A percentile compares a stretch with the other conserved stretches of the same genome.
Conservation (phyloP, 2,329 filamentous ascomycete genomes). For the Sarocladium brachiariae region DNA sequence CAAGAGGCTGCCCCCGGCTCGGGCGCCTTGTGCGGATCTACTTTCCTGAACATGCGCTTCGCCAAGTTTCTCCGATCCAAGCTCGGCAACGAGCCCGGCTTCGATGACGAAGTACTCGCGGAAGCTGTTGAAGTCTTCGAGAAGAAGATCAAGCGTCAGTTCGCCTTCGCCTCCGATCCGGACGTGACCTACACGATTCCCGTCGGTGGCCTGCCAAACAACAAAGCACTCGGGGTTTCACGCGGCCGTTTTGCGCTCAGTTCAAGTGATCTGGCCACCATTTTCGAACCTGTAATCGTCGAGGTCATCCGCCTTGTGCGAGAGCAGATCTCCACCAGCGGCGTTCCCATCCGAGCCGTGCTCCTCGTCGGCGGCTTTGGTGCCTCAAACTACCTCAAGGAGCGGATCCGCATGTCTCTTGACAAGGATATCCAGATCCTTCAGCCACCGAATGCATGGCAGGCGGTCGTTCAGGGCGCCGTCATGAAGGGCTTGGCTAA, state of each 20-base stretch:
- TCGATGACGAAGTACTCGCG: conserved; percentile 31
- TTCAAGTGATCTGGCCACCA: conserved; percentile 30
- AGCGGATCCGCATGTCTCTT: conserved; percentile 29
- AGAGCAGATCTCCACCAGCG: conserved; percentile 32
- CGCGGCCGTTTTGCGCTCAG: conserved; percentile 30
- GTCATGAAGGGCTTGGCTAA: conserved; percentile 40
- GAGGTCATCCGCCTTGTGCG: conserved; percentile 36
- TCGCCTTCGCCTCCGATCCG: conserved; percentile 22
- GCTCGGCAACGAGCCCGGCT: conserved; percentile 31
- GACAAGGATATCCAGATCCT: conserved; percentile 31
- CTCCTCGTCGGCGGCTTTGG: conserved; percentile 41
- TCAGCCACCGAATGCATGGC: conserved; percentile 40
- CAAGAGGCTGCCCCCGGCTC: conserved; percentile 37
- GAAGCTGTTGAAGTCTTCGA: conserved; percentile 36
- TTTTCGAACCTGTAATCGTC: conserved; percentile 37
- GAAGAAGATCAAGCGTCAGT: conserved; percentile 31
- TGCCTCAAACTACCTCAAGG: conserved; percentile 36
- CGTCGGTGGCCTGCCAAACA: conserved; percentile 33
- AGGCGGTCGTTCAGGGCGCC: conserved; percentile 40
- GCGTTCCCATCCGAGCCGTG: conserved; percentile 32
- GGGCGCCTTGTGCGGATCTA: conserved; percentile 39
- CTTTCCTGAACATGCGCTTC: conserved; percentile 39
- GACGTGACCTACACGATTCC: conserved; percentile 30
- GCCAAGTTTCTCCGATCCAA: conserved; percentile 31
- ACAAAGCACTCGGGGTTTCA: conserved; percentile 29